phyloP scores from a whole-genome alignment of 2,329 filamentous ascomycete species.

The Curvularia verruculosa region DNA sequence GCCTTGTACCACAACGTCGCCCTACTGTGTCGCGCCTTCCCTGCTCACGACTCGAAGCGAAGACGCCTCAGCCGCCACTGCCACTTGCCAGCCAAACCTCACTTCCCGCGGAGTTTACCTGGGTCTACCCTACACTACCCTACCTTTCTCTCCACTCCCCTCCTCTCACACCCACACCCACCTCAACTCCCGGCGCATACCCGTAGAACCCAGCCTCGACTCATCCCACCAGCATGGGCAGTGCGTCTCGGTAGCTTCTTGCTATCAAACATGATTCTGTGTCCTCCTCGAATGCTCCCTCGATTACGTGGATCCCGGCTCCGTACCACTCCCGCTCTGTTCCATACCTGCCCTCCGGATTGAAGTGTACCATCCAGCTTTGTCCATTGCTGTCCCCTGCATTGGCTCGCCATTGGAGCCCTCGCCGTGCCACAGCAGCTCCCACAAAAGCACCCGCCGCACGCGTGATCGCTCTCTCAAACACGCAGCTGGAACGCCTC shows the following conservation, averaged over 20 bases:
- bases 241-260: slow-evolving; percentile 39
- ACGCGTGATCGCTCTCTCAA: slow-evolving; percentile 51
- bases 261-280: slow-evolving; percentile 41
- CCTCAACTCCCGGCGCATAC: slow-evolving; percentile 13
- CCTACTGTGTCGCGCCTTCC: slow-evolving; percentile 30
- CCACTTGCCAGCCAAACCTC: slow-evolving; percentile 1
- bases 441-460: slow-evolving; percentile 45
- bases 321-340: slow-evolving; percentile 47
- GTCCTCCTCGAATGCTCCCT: slow-evolving; percentile 43
- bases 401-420: slow-evolving; percentile 35
- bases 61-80: slow-evolving; percentile 20
- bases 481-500: slow-evolving; percentile 50
- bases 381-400: slow-evolving; percentile 25
- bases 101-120: neutral
- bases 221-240: slow-evolving; percentile 43
- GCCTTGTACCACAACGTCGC: slow-evolving; percentile 23
- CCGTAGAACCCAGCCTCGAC: slow-evolving; percentile 15
- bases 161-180: neutral
- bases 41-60: slow-evolving; percentile 18
- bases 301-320: slow-evolving; percentile 47
- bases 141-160: too few relatives aligned
- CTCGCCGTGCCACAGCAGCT: slow-evolving; percentile 44
- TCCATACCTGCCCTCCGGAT: slow-evolving; percentile 51
- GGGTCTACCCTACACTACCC: too few relatives aligned
- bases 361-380: slow-evolving; percentile 35